phyloP scores from a whole-genome alignment of 495 filamentous ascomycete genomes.

The Trichoderma parareesei region DNA sequence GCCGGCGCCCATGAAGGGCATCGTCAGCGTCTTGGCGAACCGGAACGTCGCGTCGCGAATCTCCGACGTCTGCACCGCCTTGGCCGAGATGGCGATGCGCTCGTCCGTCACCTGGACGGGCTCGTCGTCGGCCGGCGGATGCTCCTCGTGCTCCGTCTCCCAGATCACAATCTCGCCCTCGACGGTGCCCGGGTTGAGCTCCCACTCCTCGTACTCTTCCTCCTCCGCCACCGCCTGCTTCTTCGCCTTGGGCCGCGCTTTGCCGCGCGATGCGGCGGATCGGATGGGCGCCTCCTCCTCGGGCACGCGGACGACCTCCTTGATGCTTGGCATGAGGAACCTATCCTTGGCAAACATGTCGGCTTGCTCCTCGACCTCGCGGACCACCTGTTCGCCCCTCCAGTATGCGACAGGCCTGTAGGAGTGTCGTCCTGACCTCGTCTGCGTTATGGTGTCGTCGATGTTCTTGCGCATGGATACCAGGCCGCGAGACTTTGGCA shows the following conservation, averaged over 20 bases:
- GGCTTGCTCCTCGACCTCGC: slow-evolving; percentile 40
- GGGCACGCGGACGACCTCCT: slow-evolving; percentile 68
- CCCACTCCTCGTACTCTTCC: slow-evolving; percentile 44
- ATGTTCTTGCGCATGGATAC: slow-evolving; percentile 65
- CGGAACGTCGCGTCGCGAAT: slow-evolving; percentile 69
- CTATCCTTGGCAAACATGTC: slow-evolving; percentile 26
- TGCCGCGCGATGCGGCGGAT: neutral
- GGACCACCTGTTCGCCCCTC: slow-evolving; percentile 73
- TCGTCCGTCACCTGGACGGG: slow-evolving; percentile 46
- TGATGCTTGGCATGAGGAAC: slow-evolving; percentile 56
- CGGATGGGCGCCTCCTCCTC: slow-evolving; percentile 30
- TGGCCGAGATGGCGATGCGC: slow-evolving; percentile 66
- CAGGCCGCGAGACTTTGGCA: slow-evolving; percentile 52
- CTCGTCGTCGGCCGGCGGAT: slow-evolving; percentile 34
- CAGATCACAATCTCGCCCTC: slow-evolving; percentile 38
- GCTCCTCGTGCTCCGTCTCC: slow-evolving; percentile 37
- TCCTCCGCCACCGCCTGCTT: slow-evolving; percentile 29
- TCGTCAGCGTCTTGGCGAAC: slow-evolving; percentile 77
- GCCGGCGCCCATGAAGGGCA: slow-evolving; percentile 78
- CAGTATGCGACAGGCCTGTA: slow-evolving; percentile 79
- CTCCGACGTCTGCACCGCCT: slow-evolving; percentile 64
- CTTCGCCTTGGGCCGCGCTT: slow-evolving; percentile 11
- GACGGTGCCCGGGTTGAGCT: slow-evolving; percentile 36
- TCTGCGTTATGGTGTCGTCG: slow-evolving; percentile 36
- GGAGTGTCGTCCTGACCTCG: slow-evolving; percentile 45